Evolutionary conservation across 371 early-diverging fungal species (phyloP), one percentile per base, ranked within the genome.

Genomic region (Lichtheimia ornata): DNA sequence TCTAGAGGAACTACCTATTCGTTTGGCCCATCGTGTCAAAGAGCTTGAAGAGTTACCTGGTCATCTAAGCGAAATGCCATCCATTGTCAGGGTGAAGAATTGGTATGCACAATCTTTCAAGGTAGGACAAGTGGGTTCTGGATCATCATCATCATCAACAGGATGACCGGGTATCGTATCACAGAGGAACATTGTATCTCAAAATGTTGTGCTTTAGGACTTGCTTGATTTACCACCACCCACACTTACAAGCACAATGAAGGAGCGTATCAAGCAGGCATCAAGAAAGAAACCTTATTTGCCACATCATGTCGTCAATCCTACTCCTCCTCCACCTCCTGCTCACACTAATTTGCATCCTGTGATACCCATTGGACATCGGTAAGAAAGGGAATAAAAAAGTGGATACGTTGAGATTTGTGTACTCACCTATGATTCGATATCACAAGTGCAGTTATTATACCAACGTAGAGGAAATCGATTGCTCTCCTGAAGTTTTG

Each of bases 11-110:
- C 79, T 98, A 47, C 97, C 97, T 27, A 91, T 98, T 58, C 90
- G 98, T 4, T 76, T 97, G 13, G 97, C 98, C 0, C 95, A 95
- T 67, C 85, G 98, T 22, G 97, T 96, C 25, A 94, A 96, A 43
- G 98, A 98, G 75, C 83, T 98, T 44, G 96, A 96, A 51, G 87
- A 90, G 62, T 75, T 98, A 30, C 98, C 98, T 0, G 83, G 92
- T 56, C 82, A 84, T 56, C 81, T 98, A n/a, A 87, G 87, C 58
- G 82, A 90, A 35, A 97, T 96, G 97, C 92, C 92, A 15, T 91
- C 92, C 28, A 92, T 98, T 53, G 63, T 84, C 52, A 85, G 86
- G 45, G 98, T 98, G 20, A 95, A 95, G 74, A 82, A 94, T 63
- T 96, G 96, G 98, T 98, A 98, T 72, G 89, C 94, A 28, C 93